Evolutionary conservation across 495 filamentous ascomycete species (phyloP).

Genomic region (Aspergillus indologenus): DNA sequence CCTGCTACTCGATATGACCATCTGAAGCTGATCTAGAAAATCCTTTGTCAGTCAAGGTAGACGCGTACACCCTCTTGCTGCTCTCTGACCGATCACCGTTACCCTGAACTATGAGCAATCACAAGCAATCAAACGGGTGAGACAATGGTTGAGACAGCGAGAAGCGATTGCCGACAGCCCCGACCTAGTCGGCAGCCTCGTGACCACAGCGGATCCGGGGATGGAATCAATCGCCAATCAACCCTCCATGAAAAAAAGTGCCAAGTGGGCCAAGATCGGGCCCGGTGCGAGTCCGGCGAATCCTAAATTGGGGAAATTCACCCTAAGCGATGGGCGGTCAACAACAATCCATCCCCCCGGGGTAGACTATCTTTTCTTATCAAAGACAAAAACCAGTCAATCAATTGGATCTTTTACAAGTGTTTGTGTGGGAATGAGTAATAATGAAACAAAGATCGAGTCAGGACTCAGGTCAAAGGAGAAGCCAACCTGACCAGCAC

Average conservation of each 20-base stretch:
- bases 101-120: too few relatives aligned
- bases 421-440: too few relatives aligned
- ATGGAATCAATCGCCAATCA: slow-evolving; percentile 12
- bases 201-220: slow-evolving; percentile 17
- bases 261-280: slow-evolving; percentile 19
- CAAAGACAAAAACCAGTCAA: too few relatives aligned
- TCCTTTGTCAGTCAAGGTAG: too few relatives aligned
- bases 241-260: not conserved
- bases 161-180: slow-evolving; percentile 14
- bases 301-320: not conserved
- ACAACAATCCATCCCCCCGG: too few relatives aligned
- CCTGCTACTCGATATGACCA: too few relatives aligned
- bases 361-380: too few relatives aligned
- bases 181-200: slow-evolving; percentile 1
- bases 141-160: not conserved
- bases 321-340: not conserved
- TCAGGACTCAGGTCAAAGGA: not conserved
- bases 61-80: too few relatives aligned
- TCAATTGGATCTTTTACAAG: too few relatives aligned
- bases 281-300: slow-evolving; percentile 5
- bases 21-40: too few relatives aligned
- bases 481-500: not conserved
- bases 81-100: too few relatives aligned
- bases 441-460: not conserved
- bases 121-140: too few relatives aligned